A percentile compares a stretch with the other conserved stretches of the same genome.
phyloP scores from a whole-genome alignment of 1,139 yeast genomes.

The Suhomyces bokatorum region DNA sequence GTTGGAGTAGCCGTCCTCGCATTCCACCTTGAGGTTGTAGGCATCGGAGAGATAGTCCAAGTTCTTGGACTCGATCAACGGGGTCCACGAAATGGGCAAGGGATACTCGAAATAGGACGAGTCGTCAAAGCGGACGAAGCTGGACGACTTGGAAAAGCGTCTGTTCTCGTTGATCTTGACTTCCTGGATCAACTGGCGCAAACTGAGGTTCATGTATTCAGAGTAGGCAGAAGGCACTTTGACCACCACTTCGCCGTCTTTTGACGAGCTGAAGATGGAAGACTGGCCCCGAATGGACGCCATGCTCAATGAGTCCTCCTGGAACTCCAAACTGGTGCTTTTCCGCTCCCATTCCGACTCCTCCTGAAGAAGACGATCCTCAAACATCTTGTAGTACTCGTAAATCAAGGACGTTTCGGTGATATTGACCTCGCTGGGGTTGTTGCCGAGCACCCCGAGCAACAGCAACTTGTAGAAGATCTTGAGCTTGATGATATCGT shows the following conservation, averaged over 20 bases:
- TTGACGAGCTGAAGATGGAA: conserved; percentile 18
- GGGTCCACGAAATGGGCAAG: conserved; percentile 45
- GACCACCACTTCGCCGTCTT: conserved; percentile 27
- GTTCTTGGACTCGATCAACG: conserved; percentile 31
- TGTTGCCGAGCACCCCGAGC: conserved; percentile 40
- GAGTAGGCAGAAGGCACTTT: conserved; percentile 23
- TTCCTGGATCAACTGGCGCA: conserved; percentile 29
- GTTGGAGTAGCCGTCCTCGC: conserved; percentile 32
- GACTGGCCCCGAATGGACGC: conserved; percentile 2
- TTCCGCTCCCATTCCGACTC: conserved; percentile 6
- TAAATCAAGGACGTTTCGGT: conserved; percentile 31
- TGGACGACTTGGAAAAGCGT: conserved; percentile 26
- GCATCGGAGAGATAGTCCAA: conserved; percentile 24
- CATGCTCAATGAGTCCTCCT: background rate
- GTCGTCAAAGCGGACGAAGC: conserved; percentile 29
- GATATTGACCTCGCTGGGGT: conserved; percentile 29
- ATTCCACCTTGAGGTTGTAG: conserved; percentile 26
- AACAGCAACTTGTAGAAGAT: conserved; percentile 38
- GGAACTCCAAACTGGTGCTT: background rate
- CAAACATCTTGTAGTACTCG: conserved; percentile 37
- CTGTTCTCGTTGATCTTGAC: conserved; percentile 25
- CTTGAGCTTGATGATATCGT: conserved; percentile 38
- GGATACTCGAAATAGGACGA: conserved; percentile 31
- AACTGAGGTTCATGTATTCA: conserved; percentile 25
- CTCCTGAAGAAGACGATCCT: conserved; percentile 25